Base-by-base conservation (phyloP, 2,329 filamentous ascomycete genomes). In the Claviceps sp. region DNA sequence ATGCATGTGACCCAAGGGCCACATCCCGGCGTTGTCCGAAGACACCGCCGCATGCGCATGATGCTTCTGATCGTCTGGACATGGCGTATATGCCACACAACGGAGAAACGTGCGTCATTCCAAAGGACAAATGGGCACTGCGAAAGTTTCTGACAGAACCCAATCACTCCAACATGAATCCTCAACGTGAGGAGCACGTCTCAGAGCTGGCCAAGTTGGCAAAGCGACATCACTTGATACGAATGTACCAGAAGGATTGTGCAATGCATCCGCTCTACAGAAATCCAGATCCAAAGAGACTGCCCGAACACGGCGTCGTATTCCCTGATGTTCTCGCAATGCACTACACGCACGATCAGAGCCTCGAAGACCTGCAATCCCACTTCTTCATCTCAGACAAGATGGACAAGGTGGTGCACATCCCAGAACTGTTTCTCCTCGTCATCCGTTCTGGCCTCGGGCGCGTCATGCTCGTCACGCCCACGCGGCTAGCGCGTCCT, bases 351-450 rank as follows among this genome's bases (percentile, higher is more conserved):
- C 47, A 2, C 61, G 60, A 37, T 52, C 55, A 3, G 59, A 61
- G 9, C 9, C 26, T 30, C 8, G 55, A 55, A 14, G 52, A 46
- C 5, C 50, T 62, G 16, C 53, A 56, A 14, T 54, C 55, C 1
- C 59, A 62, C 38, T 70, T 70, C 48, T 57, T 65, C 34, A 62
- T 60, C 11, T 71, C 62, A 50, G 70, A 60, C 51, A 61, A 56
- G 45, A 55, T 87, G 22, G 82, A 76, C 65, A 80, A 86, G 72
- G 66, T 80, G 40, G 68, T 75, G 0, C 74, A 82, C 49, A 79
- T 90, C 1, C 83, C 84, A 0, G 81, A 86, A 58, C 70, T 93
- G 1, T 82, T 75, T n/a, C 69, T 89, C 14, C 76, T 89, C 8
- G 70, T 87, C 3, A 69, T 84, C 1, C 86, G 76, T 0, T 83